These are phyloP conservation scores for Agaricus subrufescens DNA, from an alignment of 768 basidiomycete genomes.

Conservation along the genomic window DNA sequence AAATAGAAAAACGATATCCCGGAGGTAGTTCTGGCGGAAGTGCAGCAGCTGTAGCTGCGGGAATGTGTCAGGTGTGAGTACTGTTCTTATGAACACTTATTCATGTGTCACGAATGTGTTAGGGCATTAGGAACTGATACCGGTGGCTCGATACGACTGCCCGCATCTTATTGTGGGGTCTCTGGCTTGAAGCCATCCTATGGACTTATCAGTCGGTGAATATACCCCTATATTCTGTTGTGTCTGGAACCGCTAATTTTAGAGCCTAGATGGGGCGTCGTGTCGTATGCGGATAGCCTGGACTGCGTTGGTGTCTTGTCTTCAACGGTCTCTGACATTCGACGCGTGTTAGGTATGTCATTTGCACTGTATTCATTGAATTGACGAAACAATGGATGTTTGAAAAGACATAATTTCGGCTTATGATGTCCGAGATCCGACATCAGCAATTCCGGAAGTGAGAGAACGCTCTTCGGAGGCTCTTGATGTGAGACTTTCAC, in stretches of 20 bases:
- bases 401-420: slow-evolving; percentile 39
- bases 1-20: slow-evolving; percentile 47
- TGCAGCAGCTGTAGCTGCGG: slow-evolving; percentile 87
- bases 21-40: slow-evolving; percentile 96
- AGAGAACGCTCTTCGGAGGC: slow-evolving; percentile 18
- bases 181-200: slow-evolving; percentile 95
- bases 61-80: slow-evolving; percentile 79
- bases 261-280: slow-evolving; percentile 70
- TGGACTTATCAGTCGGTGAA: slow-evolving; percentile 80
- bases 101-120: background rate
- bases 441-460: slow-evolving; percentile 47
- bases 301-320: slow-evolving; percentile 91
- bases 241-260: background rate
- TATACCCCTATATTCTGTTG: slow-evolving; percentile 4
- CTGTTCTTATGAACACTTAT: background rate
- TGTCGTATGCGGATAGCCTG: slow-evolving; percentile 91
- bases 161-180: slow-evolving; percentile 91
- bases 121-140: slow-evolving; percentile 95
- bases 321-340: slow-evolving; percentile 40
- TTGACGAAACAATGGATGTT: background rate
- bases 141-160: slow-evolving; percentile 89
- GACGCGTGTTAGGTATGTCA: slow-evolving; percentile 60
- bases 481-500: slow-evolving; percentile 13
- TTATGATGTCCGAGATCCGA: slow-evolving; percentile 72
- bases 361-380: background rate